phyloP scores from a whole-genome alignment of 352 stramenopile genomes.

The Pythium apleroticum region DNA sequence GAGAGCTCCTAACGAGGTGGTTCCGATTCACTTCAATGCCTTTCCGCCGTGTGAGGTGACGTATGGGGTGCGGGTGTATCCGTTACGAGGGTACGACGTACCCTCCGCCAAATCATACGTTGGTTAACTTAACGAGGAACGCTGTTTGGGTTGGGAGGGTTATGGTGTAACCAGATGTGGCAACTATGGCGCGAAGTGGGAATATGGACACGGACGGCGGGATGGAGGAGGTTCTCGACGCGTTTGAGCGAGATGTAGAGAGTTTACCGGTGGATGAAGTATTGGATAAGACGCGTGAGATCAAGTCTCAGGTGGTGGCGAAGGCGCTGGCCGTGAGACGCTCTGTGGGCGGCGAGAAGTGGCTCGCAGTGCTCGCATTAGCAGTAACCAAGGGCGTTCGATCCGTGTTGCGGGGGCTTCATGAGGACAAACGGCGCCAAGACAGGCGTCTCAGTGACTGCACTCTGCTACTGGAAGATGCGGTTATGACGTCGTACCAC shows the following conservation, averaged over 20 bases:
- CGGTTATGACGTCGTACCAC: slow-evolving; percentile 2
- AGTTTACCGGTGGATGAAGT: background rate
- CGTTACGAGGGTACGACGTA: slow-evolving; percentile 12
- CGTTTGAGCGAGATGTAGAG: slow-evolving; percentile 16
- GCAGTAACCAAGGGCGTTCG: background rate
- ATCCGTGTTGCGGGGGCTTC: slow-evolving; percentile 1
- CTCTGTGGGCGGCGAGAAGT: background rate
- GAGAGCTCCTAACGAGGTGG: background rate
- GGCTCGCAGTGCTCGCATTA: slow-evolving; percentile 1
- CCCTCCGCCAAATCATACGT: background rate
- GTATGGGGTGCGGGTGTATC: background rate
- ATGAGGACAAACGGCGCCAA: background rate
- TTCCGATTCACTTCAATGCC: slow-evolving; percentile 15
- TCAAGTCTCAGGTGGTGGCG: slow-evolving; percentile 2
- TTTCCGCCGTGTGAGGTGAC: background rate
- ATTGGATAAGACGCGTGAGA: slow-evolving; percentile 10
- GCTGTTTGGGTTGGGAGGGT: too few species aligned
- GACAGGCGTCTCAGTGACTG: background rate
- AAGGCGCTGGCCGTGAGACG: slow-evolving; percentile 1
- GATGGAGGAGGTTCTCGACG: background rate
- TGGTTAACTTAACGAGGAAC: background rate
- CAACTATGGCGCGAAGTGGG: background rate
- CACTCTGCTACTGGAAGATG: background rate
- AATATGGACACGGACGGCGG: background rate
- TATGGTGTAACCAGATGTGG: background rate